A percentile compares a stretch with the other conserved stretches of the same genome.
These are phyloP conservation scores for Boletus eberwhitei DNA, from an alignment of 768 basidiomycete species.

Conservation along the genomic window DNA sequence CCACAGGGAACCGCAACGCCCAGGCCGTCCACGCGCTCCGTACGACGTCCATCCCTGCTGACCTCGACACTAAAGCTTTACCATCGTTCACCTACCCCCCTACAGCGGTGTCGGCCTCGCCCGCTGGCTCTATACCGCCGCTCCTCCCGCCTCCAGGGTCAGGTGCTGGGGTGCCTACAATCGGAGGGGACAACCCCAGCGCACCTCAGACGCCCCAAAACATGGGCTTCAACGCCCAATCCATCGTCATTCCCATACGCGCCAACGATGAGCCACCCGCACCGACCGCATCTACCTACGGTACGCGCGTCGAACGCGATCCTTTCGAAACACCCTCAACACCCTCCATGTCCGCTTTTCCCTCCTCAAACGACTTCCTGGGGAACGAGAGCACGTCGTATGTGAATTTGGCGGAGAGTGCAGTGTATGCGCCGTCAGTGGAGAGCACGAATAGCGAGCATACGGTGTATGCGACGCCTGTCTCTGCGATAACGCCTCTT, in stretches of 20 bases:
- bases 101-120: neutral
- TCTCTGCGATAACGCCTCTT: conserved; percentile 2
- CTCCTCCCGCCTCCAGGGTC: conserved; percentile 15
- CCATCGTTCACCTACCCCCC: conserved; percentile 27
- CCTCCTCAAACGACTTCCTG: conserved; percentile 19
- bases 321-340: conserved; percentile 32
- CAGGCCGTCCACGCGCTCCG: conserved; percentile 39
- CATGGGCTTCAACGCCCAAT: conserved; percentile 20
- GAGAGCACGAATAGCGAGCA: conserved; percentile 16
- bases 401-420: neutral
- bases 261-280: conserved; percentile 30
- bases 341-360: conserved; percentile 27
- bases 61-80: conserved; percentile 12
- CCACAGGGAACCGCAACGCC: conserved; percentile 48
- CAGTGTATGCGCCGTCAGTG: conserved; percentile 3
- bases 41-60: conserved; percentile 13
- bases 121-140: conserved; percentile 4
- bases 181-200: conserved; percentile 1
- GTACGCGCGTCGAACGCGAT: conserved; percentile 8
- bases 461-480: conserved; percentile 12
- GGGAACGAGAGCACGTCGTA: neutral
- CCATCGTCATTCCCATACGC: conserved; percentile 23
- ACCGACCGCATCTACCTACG: conserved; percentile 20
- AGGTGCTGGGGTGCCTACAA: neutral
- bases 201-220: conserved; percentile 21